Evolutionary conservation across 192 early-diverging fungal genomes (phyloP).

Genomic region (Coemansia sp.): DNA sequence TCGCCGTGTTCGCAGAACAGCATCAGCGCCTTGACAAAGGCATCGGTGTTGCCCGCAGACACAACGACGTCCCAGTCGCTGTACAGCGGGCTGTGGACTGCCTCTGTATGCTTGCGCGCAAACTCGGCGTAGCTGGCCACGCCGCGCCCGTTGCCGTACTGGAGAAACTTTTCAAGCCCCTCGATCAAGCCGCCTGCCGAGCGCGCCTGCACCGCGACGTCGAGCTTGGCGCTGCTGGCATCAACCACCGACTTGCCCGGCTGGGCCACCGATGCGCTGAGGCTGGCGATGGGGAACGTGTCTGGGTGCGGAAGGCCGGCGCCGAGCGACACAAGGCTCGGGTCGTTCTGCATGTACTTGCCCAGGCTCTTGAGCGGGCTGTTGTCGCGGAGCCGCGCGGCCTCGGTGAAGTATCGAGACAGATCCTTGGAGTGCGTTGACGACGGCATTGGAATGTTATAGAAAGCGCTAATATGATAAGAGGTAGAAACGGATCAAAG

Average conservation of each 20-base stretch:
- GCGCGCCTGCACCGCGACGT: slow-evolving; percentile 12
- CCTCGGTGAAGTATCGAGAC: slow-evolving; percentile 39
- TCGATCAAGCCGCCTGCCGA: slow-evolving; percentile 5
- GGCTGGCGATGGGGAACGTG: slow-evolving; percentile 63
- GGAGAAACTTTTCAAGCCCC: slow-evolving; percentile 56
- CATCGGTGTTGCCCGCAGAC: slow-evolving; percentile 64
- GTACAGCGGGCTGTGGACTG: slow-evolving; percentile 55
- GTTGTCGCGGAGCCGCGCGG: slow-evolving; percentile 32
- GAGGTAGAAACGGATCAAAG: neutral
- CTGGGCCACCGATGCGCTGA: slow-evolving; percentile 56
- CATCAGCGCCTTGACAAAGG: slow-evolving; percentile 56
- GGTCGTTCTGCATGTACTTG: slow-evolving; percentile 48
- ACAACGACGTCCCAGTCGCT: slow-evolving; percentile 65
- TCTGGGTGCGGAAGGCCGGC: slow-evolving; percentile 66
- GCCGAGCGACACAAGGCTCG: slow-evolving; percentile 64
- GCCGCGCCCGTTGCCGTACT: slow-evolving; percentile 63
- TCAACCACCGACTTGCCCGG: slow-evolving; percentile 61
- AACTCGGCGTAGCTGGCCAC: slow-evolving; percentile 48
- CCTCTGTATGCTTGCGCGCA: slow-evolving; percentile 49
- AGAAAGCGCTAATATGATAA: neutral
- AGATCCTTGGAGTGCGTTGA: slow-evolving; percentile 40
- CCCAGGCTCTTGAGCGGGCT: slow-evolving; percentile 47
- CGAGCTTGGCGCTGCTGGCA: slow-evolving; percentile 31
- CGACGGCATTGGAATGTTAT: slow-evolving; percentile 13
- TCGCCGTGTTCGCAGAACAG: slow-evolving; percentile 61